These are phyloP conservation scores for Aphanomyces euteiches DNA, from an alignment of 352 stramenopile species.

Conservation along the genomic window DNA sequence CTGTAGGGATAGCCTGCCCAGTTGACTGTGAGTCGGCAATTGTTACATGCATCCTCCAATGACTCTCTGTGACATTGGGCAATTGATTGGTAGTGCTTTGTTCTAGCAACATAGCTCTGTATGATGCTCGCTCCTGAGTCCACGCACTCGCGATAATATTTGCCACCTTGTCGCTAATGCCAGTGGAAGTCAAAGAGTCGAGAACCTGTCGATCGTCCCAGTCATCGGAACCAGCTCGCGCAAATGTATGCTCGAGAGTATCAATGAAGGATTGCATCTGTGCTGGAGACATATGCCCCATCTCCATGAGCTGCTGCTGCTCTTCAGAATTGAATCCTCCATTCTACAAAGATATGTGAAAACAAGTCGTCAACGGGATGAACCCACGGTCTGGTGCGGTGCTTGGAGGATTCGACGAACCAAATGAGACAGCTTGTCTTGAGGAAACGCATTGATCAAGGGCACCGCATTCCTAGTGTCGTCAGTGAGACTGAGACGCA, in stretches of 20 bases:
- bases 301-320: slow-evolving; percentile 15
- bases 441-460: slow-evolving; percentile 20
- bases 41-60: slow-evolving; percentile 23
- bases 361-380: not conserved
- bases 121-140: not conserved
- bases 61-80: not conserved
- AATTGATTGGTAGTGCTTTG: slow-evolving; percentile 6
- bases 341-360: not conserved
- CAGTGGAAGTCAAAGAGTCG: not conserved
- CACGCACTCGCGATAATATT: not conserved
- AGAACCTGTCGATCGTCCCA: not conserved
- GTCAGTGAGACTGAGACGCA: not conserved
- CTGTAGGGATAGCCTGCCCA: not conserved
- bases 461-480: not conserved
- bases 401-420: slow-evolving; percentile 8
- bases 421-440: slow-evolving; percentile 18
- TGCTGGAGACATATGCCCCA: not conserved
- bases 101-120: not conserved
- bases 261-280: not conserved
- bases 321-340: not conserved
- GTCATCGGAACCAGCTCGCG: not conserved
- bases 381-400: not conserved
- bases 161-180: not conserved
- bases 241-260: not conserved
- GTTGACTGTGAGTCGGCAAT: slow-evolving; percentile 5